Conservation (phyloP, 306 rosid genomes). For the Herpetospermum pedunculosum region DNA sequence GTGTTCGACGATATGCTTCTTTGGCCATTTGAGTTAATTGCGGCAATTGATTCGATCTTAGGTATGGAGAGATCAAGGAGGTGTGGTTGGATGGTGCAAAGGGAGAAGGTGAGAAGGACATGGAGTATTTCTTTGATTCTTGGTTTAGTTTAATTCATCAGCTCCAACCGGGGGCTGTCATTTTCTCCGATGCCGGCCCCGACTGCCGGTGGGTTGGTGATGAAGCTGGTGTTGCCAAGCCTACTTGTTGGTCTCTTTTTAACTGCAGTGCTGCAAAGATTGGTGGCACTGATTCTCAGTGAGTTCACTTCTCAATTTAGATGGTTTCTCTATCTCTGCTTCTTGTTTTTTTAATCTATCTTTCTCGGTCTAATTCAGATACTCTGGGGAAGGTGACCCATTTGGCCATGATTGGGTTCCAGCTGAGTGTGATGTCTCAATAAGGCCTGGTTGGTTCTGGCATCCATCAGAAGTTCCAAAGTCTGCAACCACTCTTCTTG, state of each 20-base stretch:
- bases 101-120: conserved; percentile 62
- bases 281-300: conserved; percentile 34
- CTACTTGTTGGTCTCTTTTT: conserved; percentile 83
- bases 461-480: conserved; percentile 67
- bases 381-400: conserved; percentile 51
- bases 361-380: conserved; percentile 28
- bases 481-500: conserved; percentile 66
- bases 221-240: conserved; percentile 52
- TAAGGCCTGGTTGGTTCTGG: conserved; percentile 95
- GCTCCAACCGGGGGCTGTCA: conserved; percentile 68
- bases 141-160: conserved; percentile 81
- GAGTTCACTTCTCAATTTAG: conserved; percentile 28
- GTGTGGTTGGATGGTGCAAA: conserved; percentile 82
- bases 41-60: conserved; percentile 16
- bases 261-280: conserved; percentile 37
- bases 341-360: not conserved
- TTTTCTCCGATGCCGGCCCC: conserved; percentile 80
- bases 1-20: not conserved
- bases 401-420: conserved; percentile 76
- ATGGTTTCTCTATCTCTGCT: not conserved
- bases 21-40: not conserved
- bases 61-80: conserved; percentile 64
- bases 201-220: conserved; percentile 81
- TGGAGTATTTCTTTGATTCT: conserved; percentile 54
- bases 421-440: conserved; percentile 76